Percentiles rank a stretch among this genome's conserved stretches.
phyloP scores from a whole-genome alignment of 441 rosid genomes.

The Arabidopsis hybrid region DNA sequence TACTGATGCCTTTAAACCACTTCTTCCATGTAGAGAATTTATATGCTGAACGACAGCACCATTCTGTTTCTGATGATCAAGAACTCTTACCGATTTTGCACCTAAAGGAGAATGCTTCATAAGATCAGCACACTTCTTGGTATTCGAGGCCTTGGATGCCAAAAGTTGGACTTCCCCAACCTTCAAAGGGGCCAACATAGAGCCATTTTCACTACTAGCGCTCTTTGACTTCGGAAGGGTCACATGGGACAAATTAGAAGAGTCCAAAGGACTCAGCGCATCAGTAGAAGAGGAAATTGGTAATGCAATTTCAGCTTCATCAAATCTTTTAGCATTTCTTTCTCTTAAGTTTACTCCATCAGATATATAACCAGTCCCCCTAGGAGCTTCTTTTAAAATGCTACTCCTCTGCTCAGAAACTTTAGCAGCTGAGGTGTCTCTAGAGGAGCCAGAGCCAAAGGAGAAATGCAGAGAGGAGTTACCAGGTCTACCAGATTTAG shows the following conservation, averaged over 20 bases:
- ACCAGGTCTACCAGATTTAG: conserved; percentile 43
- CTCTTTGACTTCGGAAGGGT: conserved; percentile 44
- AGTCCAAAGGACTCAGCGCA: conserved; percentile 34
- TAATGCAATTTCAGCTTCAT: conserved; percentile 41
- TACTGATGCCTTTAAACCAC: conserved; percentile 73
- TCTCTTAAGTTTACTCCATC: conserved; percentile 23
- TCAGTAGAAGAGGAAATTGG: conserved; percentile 33
- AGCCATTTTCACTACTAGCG: conserved; percentile 28
- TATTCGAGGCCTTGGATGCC: conserved; percentile 45
- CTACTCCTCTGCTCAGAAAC: conserved; percentile 38
- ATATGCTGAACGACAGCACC: conserved; percentile 40
- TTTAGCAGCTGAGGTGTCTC: conserved; percentile 37
- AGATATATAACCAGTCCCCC: conserved; percentile 2
- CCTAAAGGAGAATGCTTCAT: conserved; percentile 46
- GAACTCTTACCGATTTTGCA: conserved; percentile 51
- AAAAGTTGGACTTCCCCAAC: conserved; percentile 47
- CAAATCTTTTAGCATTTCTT: conserved; percentile 31
- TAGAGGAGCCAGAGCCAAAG: conserved; percentile 47
- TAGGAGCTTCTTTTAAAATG: conserved; percentile 26
- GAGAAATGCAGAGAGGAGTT: conserved; percentile 54
- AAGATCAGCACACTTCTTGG: conserved; percentile 44
- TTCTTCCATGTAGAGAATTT: conserved; percentile 50
- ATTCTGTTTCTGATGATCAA: conserved; percentile 47
- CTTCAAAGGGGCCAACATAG: conserved; percentile 40
- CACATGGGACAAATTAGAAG: conserved; percentile 30